Conservation (phyloP, 371 early-diverging fungal species). For the Mucor lusitanicus region DNA sequence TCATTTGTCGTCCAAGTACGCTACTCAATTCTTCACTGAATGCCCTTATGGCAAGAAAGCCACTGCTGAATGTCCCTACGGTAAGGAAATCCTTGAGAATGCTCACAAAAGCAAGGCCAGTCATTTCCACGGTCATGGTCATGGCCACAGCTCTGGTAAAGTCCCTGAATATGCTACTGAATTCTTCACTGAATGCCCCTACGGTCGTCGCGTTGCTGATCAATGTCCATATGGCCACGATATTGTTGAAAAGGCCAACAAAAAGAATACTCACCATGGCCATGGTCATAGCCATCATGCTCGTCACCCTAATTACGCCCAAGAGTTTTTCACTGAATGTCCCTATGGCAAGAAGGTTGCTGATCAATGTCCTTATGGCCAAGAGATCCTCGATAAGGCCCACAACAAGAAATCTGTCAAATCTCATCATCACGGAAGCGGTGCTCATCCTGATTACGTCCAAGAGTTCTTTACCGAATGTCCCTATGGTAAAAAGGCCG, state of each 20-base stretch:
- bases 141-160: background rate
- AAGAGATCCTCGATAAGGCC: conserved; percentile 5
- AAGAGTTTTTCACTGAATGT: conserved; percentile 10
- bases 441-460: background rate
- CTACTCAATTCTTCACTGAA: conserved; percentile 11
- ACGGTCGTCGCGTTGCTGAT: conserved; percentile 3
- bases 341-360: conserved; percentile 12
- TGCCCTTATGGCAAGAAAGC: conserved; percentile 15
- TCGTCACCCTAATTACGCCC: background rate
- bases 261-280: background rate
- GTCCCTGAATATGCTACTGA: background rate
- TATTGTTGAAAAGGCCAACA: conserved; percentile 9
- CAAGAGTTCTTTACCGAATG: conserved; percentile 10
- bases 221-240: conserved; percentile 12
- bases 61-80: conserved; percentile 11
- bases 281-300: background rate
- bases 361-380: conserved; percentile 14
- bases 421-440: background rate
- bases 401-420: background rate
- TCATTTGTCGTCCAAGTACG: conserved; percentile 1
- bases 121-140: background rate
- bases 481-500: conserved; percentile 9
- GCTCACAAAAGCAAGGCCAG: background rate
- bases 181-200: conserved; percentile 10
- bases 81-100: background rate